A percentile compares a stretch with the other conserved stretches of the same genome.
Evolutionary conservation across 257 asterid genomes (phyloP).

Genomic region (Solanum infundibuliforme): DNA sequence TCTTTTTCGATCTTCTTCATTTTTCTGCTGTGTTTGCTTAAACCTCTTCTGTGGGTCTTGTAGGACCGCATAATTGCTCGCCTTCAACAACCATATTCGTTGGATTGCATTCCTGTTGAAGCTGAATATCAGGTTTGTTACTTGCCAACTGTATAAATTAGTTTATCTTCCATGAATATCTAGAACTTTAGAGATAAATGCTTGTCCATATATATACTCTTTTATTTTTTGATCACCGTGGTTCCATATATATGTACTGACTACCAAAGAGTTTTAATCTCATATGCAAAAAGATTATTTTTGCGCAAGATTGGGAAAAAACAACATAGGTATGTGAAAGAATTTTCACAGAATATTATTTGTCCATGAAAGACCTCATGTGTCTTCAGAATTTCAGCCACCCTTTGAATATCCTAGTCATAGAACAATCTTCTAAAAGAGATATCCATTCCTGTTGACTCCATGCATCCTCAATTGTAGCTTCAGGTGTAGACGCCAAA

Average conservation of each 20-base stretch:
- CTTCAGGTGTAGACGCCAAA: neutral
- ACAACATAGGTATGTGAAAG: neutral
- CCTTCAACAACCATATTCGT: conserved; percentile 94
- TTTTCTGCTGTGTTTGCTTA: neutral
- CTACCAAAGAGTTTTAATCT: neutral
- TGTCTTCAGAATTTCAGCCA: neutral
- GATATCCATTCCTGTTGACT: neutral
- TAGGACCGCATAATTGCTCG: conserved; percentile 98
- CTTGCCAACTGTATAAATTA: neutral
- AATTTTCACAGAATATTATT: neutral
- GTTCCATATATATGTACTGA: neutral
- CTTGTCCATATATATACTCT: neutral
- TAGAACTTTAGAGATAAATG: neutral
- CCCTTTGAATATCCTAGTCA: neutral
- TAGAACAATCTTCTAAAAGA: neutral
- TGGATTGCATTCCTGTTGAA: conserved; percentile 99
- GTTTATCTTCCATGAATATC: neutral
- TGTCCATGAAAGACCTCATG: neutral
- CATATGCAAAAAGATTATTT: neutral
- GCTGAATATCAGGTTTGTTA: conserved; percentile 84
- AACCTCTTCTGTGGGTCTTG: neutral
- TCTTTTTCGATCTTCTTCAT: neutral
- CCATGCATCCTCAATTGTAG: neutral
- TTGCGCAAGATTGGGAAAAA: neutral
- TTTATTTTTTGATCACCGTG: neutral